Percentiles rank a stretch among this genome's conserved stretches.
phyloP scores from a whole-genome alignment of 768 basidiomycete species.

The Pisolithus orientalis region DNA sequence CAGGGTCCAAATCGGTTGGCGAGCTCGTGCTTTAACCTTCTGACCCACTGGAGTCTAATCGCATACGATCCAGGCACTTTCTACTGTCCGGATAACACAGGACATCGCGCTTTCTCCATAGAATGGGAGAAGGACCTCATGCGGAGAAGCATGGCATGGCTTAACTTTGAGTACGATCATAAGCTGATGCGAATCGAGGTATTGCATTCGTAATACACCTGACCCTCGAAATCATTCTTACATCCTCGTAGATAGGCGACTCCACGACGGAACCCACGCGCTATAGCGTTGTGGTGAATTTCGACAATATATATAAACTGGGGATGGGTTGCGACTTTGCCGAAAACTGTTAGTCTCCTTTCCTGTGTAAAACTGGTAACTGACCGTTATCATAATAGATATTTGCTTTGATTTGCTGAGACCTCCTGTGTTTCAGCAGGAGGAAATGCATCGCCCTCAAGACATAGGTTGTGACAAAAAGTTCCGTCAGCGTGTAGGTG shows the following conservation, averaged over 20 bases:
- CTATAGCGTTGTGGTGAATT: slow-evolving; percentile 45
- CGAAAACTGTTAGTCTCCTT: slow-evolving; percentile 48
- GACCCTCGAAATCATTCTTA: not conserved
- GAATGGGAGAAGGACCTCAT: slow-evolving; percentile 60
- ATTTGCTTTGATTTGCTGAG: slow-evolving; percentile 62
- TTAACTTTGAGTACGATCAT: slow-evolving; percentile 63
- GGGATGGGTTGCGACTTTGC: slow-evolving; percentile 55
- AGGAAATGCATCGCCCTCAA: slow-evolving; percentile 49
- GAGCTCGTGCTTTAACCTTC: slow-evolving; percentile 13
- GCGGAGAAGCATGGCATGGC: slow-evolving; percentile 40
- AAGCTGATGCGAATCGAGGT: slow-evolving; percentile 61
- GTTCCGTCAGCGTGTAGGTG: slow-evolving; percentile 52
- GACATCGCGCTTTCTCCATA: slow-evolving; percentile 53
- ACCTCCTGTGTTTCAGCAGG: slow-evolving; percentile 58
- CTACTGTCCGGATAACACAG: slow-evolving; percentile 18
- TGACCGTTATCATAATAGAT: slow-evolving; percentile 33
- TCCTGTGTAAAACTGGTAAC: slow-evolving; percentile 5
- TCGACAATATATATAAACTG: slow-evolving; percentile 54
- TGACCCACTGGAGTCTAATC: not conserved
- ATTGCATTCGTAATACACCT: slow-evolving; percentile 8
- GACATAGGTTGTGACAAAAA: slow-evolving; percentile 33
- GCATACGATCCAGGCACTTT: slow-evolving; percentile 17
- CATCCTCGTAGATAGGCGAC: slow-evolving; percentile 48
- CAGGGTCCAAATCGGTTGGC: slow-evolving; percentile 59
- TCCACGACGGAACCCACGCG: slow-evolving; percentile 45